Evolutionary conservation across 495 filamentous ascomycete genomes (phyloP), one percentile per base, ranked within the genome.

Genomic region (Aspergillus funiculosus): DNA sequence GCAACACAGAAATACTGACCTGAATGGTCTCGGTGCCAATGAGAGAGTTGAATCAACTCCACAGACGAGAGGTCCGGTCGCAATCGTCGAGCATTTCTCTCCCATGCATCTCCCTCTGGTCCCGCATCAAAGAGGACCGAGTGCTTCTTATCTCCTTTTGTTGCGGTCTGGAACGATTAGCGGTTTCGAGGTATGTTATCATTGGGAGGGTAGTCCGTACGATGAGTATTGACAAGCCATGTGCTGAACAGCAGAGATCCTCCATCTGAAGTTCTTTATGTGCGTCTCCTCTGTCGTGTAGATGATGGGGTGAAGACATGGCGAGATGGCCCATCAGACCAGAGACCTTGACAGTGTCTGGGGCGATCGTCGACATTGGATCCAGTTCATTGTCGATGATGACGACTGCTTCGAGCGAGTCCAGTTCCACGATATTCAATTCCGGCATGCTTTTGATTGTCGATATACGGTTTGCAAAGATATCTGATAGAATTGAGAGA

Each of bases 1-100:
- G n/a, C n/a, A n/a, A n/a, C n/a, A n/a, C n/a, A n/a, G n/a, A n/a
- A n/a, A 5, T 5, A 58, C 56, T 15, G 22, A 68, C 68, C 73
- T 30, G 71, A 76, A 55, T 82, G 79, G 47, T 82, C 79, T 19
- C 78, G 74, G 64, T 82, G 79, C 78, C 78, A 82, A 48, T 82
- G 79, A 5, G 72, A 94, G 0, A 94, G 78, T 54, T 91, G 86
- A 7, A 94, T 66, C 26, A 79, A 72, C 48, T 86, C 83, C 29
- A 94, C 76, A 52, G 83, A 79, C 36, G 89, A 60, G 1, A 78
- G 56, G 59, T 77, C 64, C 2, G 72, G 58, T 19, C 65, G 59
- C 8, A 82, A 56, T 1, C 78, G 61, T 5, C 61, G 69, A 5
- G 67, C 72, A 51, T 82, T 82, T 11, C 67, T 57, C 44, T 77